These are phyloP conservation scores for Blastocystis sp. DNA, from an alignment of 352 stramenopile genomes.

Conservation along the genomic window DNA sequence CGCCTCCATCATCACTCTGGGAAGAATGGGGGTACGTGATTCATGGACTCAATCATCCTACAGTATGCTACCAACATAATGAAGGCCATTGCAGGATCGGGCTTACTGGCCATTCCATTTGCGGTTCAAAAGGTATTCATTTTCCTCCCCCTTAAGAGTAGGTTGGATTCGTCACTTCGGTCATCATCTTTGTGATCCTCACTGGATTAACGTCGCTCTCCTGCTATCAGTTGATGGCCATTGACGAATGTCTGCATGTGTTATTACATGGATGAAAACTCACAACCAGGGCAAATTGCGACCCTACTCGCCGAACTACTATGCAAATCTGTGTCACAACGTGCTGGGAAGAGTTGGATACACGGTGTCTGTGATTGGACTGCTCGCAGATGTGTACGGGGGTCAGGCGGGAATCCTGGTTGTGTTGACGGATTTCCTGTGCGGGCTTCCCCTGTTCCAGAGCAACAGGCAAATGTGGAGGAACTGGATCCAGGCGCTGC, in stretches of 20 bases:
- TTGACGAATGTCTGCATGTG: slow-evolving; percentile 12
- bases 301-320: neutral
- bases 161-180: slow-evolving; percentile 36
- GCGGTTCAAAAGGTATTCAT: slow-evolving; percentile 1
- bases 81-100: slow-evolving; percentile 66
- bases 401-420: slow-evolving; percentile 24
- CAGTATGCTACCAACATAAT: slow-evolving; percentile 68
- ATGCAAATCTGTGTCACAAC: slow-evolving; percentile 29
- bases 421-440: slow-evolving; percentile 60
- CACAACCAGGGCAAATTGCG: neutral
- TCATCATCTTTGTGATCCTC: slow-evolving; percentile 49
- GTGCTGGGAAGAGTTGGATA: slow-evolving; percentile 39
- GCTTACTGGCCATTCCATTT: slow-evolving; percentile 43
- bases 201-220: slow-evolving; percentile 9
- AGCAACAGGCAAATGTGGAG: neutral
- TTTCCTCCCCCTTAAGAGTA: neutral
- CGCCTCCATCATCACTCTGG: no score
- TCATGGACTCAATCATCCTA: neutral
- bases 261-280: neutral
- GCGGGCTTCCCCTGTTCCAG: slow-evolving; percentile 1
- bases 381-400: slow-evolving; percentile 34
- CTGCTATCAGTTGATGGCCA: slow-evolving; percentile 36
- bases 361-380: slow-evolving; percentile 21
- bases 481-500: neutral
- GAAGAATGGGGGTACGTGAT: no score